Conservation (phyloP, 2,329 filamentous ascomycete species). For the Thelonectria olida region DNA sequence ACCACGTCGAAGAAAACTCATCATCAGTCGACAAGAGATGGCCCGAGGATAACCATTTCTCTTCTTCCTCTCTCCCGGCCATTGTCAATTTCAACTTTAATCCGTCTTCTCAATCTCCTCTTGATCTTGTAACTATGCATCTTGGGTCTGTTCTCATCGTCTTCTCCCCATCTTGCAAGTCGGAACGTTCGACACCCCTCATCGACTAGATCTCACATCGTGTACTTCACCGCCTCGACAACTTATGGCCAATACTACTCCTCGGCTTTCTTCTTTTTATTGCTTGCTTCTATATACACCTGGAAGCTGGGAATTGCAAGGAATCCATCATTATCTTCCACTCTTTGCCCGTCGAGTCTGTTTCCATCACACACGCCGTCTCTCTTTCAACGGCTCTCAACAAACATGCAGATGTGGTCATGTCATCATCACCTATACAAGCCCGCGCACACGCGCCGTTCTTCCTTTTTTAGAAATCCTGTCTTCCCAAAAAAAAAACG, state of each 20-base stretch:
- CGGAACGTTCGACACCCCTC: background rate
- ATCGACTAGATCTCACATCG: background rate
- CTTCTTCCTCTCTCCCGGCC: background rate
- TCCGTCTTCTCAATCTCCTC: background rate
- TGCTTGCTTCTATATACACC: conserved; percentile 32
- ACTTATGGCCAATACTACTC: conserved; percentile 1
- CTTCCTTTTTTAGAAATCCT: conserved; percentile 11
- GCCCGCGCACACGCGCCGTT: conserved; percentile 18
- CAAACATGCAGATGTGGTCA: conserved; percentile 25
- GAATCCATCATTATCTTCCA: conserved; percentile 33
- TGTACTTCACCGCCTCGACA: background rate
- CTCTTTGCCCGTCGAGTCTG: conserved; percentile 9
- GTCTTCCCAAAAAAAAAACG: conserved; percentile 23
- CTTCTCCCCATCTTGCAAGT: background rate
- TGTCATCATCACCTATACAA: conserved; percentile 34
- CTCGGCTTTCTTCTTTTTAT: conserved; percentile 28
- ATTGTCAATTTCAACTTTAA: background rate
- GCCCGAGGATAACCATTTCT: background rate
- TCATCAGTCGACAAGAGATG: background rate
- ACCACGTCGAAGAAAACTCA: conserved; percentile 5
- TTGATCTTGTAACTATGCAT: background rate
- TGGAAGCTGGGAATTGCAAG: conserved; percentile 27
- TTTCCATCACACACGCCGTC: conserved; percentile 7
- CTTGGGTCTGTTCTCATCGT: background rate
- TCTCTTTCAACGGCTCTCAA: conserved; percentile 23